A percentile compares a stretch with the other conserved stretches of the same genome.
Evolutionary conservation across 1,284 basidiomycete species (phyloP).

Genomic region (Lentinus polychrous): DNA sequence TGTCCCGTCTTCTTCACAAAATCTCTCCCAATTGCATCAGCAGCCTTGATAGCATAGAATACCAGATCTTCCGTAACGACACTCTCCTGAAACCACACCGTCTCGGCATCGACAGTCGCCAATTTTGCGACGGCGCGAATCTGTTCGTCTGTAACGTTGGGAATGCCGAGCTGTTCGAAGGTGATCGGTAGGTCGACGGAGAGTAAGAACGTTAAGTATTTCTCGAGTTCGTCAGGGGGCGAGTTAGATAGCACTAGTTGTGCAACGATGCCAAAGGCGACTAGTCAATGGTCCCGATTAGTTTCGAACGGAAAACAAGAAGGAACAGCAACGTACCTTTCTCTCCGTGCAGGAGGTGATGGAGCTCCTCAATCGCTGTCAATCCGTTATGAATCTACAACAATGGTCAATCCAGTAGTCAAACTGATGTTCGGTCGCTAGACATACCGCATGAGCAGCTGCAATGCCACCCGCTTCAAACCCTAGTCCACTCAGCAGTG

Average conservation of each 20-base stretch:
- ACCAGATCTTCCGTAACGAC: constrained; percentile 24
- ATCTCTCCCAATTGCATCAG: constrained; percentile 24
- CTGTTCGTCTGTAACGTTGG: constrained; percentile 24
- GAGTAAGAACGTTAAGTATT: constrained; percentile 27
- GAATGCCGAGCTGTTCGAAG: constrained; percentile 26
- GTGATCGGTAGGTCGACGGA: constrained; percentile 28
- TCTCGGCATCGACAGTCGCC: constrained; percentile 24
- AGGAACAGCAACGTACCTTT: constrained; percentile 18
- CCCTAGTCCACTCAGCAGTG: constrained; percentile 26
- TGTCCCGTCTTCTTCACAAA: constrained; percentile 21
- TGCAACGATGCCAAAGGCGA: constrained; percentile 27
- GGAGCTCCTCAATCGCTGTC: constrained; percentile 25
- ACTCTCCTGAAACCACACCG: constrained; percentile 28
- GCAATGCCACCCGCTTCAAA: constrained; percentile 29
- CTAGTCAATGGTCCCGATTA: constrained; percentile 8
- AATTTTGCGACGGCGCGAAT: constrained; percentile 23
- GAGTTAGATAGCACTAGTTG: constrained; percentile 26
- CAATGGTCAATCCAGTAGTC: neutral
- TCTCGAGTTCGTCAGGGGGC: constrained; percentile 22
- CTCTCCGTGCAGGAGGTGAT: constrained; percentile 27
- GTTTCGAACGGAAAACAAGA: neutral
- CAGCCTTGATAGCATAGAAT: constrained; percentile 26
- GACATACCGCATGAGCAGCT: constrained; percentile 27
- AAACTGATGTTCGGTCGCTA: neutral
- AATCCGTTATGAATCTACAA: constrained; percentile 29